phyloP scores from a whole-genome alignment of 352 stramenopile species.

The Globisporangium cystogenes region DNA sequence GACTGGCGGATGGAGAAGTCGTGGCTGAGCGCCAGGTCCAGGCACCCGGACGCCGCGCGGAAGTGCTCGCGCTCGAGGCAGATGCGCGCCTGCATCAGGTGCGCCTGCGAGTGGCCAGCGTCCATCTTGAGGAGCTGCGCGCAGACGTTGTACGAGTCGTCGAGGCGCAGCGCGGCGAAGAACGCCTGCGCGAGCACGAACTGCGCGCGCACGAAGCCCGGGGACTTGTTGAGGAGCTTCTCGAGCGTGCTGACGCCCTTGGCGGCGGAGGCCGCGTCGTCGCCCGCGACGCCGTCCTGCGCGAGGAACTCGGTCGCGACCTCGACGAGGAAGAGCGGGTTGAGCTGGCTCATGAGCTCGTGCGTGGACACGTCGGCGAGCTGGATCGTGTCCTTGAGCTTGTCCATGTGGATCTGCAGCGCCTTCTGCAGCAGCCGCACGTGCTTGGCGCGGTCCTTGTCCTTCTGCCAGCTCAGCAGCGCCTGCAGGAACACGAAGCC shows the following conservation, averaged over 20 bases:
- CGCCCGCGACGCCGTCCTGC: constrained; percentile 20
- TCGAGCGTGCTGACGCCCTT: constrained; percentile 79
- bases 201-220: constrained; percentile 81
- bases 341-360: constrained; percentile 73
- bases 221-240: constrained; percentile 76
- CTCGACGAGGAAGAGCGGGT: constrained; percentile 88
- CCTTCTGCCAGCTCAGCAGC: constrained; percentile 76
- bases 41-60: constrained; percentile 50
- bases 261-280: constrained; percentile 7
- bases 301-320: constrained; percentile 78
- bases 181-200: constrained; percentile 80
- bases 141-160: constrained; percentile 77
- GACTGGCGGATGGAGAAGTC: constrained; percentile 86
- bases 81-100: constrained; percentile 83
- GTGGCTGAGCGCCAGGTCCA: constrained; percentile 87
- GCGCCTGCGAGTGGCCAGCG: constrained; percentile 53
- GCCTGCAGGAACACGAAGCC: constrained; percentile 85
- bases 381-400: constrained; percentile 61
- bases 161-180: constrained; percentile 57
- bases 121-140: constrained; percentile 81
- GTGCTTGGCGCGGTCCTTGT: constrained; percentile 59
- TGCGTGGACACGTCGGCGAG: constrained; percentile 58
- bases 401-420: constrained; percentile 82
- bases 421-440: constrained; percentile 69
- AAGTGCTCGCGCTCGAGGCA: constrained; percentile 76